These are phyloP conservation scores for Neoarthrinium moseri DNA, from an alignment of 2,329 filamentous ascomycete species.

Conservation along the genomic window DNA sequence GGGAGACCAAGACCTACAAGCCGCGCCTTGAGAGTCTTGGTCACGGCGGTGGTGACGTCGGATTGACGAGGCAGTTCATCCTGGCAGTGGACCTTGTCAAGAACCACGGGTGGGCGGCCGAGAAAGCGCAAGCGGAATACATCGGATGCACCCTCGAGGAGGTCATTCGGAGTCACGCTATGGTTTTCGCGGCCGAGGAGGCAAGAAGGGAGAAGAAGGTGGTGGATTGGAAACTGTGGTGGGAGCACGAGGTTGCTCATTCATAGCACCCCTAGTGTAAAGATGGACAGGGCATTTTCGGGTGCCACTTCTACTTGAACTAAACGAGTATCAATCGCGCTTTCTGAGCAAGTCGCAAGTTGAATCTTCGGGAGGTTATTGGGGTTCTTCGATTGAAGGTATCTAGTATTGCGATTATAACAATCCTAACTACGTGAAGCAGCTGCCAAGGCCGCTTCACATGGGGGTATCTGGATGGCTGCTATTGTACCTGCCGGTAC, in stretches of 20 bases:
- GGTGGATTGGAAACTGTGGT: constrained; percentile 76
- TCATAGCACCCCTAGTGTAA: too few relatives aligned
- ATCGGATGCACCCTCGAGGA: constrained; percentile 86
- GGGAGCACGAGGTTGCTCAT: constrained; percentile 53
- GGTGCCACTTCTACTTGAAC: too few relatives aligned
- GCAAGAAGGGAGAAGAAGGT: constrained; percentile 69
- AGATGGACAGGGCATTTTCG: too few relatives aligned
- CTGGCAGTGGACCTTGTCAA: constrained; percentile 78
- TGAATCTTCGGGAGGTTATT: too few relatives aligned
- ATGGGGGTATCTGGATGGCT: too few relatives aligned
- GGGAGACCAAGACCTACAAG: constrained; percentile 52
- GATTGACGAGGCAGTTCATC: constrained; percentile 80
- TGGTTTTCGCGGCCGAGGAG: constrained; percentile 93
- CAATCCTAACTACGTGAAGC: too few relatives aligned
- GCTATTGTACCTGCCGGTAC: too few relatives aligned
- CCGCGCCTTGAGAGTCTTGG: constrained; percentile 60
- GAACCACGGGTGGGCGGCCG: constrained; percentile 63
- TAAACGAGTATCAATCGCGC: too few relatives aligned
- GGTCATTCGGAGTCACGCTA: constrained; percentile 81
- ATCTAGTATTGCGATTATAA: too few relatives aligned
- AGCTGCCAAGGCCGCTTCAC: too few relatives aligned
- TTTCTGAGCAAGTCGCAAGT: too few relatives aligned
- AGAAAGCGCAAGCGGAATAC: constrained; percentile 70
- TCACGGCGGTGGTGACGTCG: constrained; percentile 76
- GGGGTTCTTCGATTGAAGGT: too few relatives aligned